Percentiles rank a stretch among this genome's conserved stretches.
Conservation (phyloP, 139 green algal species). For the Microglena sp. region DNA sequence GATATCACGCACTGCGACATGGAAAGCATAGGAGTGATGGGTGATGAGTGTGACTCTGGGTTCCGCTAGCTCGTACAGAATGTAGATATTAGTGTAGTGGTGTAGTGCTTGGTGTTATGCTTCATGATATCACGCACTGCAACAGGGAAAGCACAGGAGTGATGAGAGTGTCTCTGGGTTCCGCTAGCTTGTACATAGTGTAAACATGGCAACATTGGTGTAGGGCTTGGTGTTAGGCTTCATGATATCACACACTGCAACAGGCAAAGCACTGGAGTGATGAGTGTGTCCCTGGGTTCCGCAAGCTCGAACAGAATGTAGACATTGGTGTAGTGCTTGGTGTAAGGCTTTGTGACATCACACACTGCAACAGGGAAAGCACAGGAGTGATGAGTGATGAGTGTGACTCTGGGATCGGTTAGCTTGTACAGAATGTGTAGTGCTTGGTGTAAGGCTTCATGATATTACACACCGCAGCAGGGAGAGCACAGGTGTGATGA, state of each 20-base stretch:
- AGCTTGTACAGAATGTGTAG: slow-evolving; percentile 94
- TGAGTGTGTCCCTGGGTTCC: too few species aligned
- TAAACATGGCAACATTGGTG: slow-evolving; percentile 97
- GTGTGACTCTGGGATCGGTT: too few species aligned
- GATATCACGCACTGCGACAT: slow-evolving; percentile 40
- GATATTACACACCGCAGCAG: slow-evolving; percentile 40
- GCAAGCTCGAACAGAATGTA: slow-evolving; percentile 98
- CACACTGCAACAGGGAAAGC: too few species aligned
- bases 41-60: too few species aligned
- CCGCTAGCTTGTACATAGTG: slow-evolving; percentile 96
- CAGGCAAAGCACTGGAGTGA: neutral
- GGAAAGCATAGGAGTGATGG: neutral
- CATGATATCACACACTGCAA: slow-evolving; percentile 55
- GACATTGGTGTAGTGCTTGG: slow-evolving; percentile 82
- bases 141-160: neutral
- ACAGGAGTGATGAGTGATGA: too few species aligned
- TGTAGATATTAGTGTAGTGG: slow-evolving; percentile 96
- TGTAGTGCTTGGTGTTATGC: slow-evolving; percentile 54
- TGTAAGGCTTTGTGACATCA: slow-evolving; percentile 55
- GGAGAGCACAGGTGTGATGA: neutral
- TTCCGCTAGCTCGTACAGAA: slow-evolving; percentile 98
- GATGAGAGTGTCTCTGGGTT: too few species aligned
- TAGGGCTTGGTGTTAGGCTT: slow-evolving; percentile 50
- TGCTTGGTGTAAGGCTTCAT: slow-evolving; percentile 46
- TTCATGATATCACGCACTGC: slow-evolving; percentile 56